Evolutionary conservation across 2,329 filamentous ascomycete genomes (phyloP), one percentile per base, ranked within the genome.

Genomic region (Dactylonectria macrodidyma): DNA sequence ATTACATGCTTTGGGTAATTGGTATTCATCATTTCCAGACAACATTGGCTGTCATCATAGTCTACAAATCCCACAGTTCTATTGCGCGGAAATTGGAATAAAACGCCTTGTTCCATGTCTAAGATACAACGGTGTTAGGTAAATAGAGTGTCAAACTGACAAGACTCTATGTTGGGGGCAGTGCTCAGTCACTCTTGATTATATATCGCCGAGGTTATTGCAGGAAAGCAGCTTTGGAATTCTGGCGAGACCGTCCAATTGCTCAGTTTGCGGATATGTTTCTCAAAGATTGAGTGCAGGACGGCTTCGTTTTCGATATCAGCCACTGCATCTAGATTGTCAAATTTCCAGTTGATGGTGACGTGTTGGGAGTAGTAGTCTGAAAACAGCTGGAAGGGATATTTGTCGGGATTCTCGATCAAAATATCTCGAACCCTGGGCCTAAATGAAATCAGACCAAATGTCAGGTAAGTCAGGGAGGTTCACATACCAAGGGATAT

Each of bases 241-340:
- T 30, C 38, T 2, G 36, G 30, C 14, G 36, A 44, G 5, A 57
- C 38, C 8, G 54, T 58, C 56, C 56, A 58, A n/a, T 58, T 58
- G n/a, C n/a, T 58, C 6, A 58, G 24, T 6, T 58, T 58, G 19
- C 56, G 56, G 5, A 58, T 16, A 11, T 58, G 56, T 14, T 52
- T 60, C 22, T 60, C 58, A 14, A 60, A 60, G 14, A 60, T 51
- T 10, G 58, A 51, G 19, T 60, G 58, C 22, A 60, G 10, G 5
- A 44, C 22, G 8, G 9, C 3, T 10, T 48, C 58, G 11, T 51
- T 22, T 2, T 38, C 19, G 3, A 41, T 16, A 19, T 26, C n/a
- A 16, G 58, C 26, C 14, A 60, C 47, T 11, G 58, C 58, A 41
- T 60, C 58, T 4, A 60, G 58, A 22, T 24, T 19, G 30, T 60